These are phyloP conservation scores for Adiantum capillusveneris DNA, from an alignment of 75 land plant species.

Conservation along the genomic window DNA sequence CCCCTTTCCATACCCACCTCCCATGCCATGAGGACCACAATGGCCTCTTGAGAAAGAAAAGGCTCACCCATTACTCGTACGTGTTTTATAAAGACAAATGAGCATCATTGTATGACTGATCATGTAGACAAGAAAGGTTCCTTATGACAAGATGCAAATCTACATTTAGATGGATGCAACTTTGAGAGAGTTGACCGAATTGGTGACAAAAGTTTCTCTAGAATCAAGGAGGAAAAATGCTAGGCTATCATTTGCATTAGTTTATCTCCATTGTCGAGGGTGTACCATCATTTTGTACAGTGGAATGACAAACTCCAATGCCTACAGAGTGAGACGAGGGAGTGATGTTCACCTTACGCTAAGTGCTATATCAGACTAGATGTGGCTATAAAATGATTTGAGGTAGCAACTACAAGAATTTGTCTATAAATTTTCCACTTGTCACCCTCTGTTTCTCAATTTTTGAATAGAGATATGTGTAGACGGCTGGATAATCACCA, in stretches of 20 bases:
- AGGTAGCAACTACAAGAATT: too few species aligned
- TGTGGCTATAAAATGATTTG: too few species aligned
- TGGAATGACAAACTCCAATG: conserved; percentile 42
- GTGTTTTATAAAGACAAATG: conserved; percentile 67
- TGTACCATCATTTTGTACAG: conserved; percentile 67
- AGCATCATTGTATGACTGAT: conserved; percentile 70
- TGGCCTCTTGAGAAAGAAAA: too few species aligned
- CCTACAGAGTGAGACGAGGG: conserved; percentile 37
- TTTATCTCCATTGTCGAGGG: conserved; percentile 76
- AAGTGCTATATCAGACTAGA: conserved; percentile 52
- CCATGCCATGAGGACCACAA: too few species aligned
- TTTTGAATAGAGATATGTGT: too few species aligned
- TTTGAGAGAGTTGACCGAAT: conserved; percentile 76
- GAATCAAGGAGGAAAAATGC: conserved; percentile 78
- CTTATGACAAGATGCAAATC: conserved; percentile 87
- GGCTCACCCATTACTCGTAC: conserved; percentile 79
- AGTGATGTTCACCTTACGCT: conserved; percentile 36
- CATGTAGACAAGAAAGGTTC: conserved; percentile 86
- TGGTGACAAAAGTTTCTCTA: conserved; percentile 87
- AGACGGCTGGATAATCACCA: too few species aligned
- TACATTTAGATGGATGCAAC: conserved; percentile 96
- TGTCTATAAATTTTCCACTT: too few species aligned
- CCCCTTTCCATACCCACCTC: too few species aligned
- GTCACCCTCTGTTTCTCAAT: too few species aligned
- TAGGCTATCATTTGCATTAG: conserved; percentile 68